Conservation (phyloP, 2,329 filamentous ascomycete species). For the Xylaria sp. region DNA sequence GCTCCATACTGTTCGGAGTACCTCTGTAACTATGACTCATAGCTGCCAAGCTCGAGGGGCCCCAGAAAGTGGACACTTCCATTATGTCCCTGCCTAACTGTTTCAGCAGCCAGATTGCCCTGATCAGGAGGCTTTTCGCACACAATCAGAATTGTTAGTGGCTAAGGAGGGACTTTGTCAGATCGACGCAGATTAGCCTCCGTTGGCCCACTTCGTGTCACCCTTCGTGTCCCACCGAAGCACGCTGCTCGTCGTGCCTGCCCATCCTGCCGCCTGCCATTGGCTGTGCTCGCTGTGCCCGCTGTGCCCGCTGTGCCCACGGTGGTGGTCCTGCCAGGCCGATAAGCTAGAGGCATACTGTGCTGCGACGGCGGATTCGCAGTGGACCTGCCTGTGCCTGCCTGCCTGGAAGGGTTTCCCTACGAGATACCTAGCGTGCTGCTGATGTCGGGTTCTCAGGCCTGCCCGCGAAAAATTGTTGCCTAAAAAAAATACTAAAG, state of each 20-base stretch:
- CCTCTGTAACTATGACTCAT: conserved; percentile 27
- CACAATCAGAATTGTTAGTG: conserved; percentile 25
- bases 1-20: background rate
- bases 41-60: conserved; percentile 20
- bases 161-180: conserved; percentile 24
- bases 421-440: background rate
- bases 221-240: background rate
- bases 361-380: too few species aligned
- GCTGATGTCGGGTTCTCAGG: background rate
- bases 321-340: conserved; percentile 8
- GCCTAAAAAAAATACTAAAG: conserved; percentile 33
- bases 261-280: background rate
- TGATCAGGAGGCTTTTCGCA: conserved; percentile 5
- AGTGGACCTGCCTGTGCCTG: background rate
- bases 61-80: background rate
- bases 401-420: background rate
- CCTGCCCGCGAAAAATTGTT: conserved; percentile 20
- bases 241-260: background rate
- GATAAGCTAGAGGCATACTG: too few species aligned
- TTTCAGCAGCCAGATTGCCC: conserved; percentile 21
- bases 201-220: conserved; percentile 3
- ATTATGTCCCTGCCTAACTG: conserved; percentile 25
- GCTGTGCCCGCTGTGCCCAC: too few species aligned
- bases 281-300: background rate
- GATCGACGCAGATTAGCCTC: conserved; percentile 11